phyloP scores from a whole-genome alignment of 1,139 yeast species.

The Torulaspora globosa region DNA sequence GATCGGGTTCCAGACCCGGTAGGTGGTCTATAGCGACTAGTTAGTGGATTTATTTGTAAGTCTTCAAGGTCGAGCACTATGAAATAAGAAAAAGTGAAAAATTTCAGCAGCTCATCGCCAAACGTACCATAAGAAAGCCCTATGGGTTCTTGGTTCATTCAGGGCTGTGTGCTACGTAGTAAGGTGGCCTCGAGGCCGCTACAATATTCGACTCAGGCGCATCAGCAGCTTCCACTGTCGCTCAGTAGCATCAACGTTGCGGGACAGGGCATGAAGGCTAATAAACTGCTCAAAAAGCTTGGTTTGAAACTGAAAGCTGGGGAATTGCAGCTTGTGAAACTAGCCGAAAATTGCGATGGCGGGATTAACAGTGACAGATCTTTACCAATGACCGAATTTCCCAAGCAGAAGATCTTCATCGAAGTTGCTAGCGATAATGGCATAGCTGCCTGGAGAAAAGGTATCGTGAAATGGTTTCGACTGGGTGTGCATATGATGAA shows the following conservation, averaged over 20 bases:
- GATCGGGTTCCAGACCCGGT: background rate
- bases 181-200: background rate
- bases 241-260: slow-evolving; percentile 10
- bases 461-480: slow-evolving; percentile 28
- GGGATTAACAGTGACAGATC: slow-evolving; percentile 21
- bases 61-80: background rate
- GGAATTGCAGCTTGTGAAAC: slow-evolving; percentile 13
- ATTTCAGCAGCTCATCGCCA: background rate
- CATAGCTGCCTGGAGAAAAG: slow-evolving; percentile 31
- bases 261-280: slow-evolving; percentile 13
- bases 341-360: slow-evolving; percentile 20
- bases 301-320: slow-evolving; percentile 10
- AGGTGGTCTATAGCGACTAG: background rate
- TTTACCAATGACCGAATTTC: slow-evolving; percentile 24
- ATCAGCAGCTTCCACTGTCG: slow-evolving; percentile 4
- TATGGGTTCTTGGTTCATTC: background rate
- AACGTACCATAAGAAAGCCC: background rate
- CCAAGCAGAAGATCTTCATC: slow-evolving; percentile 21
- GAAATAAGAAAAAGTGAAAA: slow-evolving; percentile 1
- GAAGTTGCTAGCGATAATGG: slow-evolving; percentile 21
- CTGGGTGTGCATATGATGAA: slow-evolving; percentile 25
- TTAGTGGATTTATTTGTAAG: background rate
- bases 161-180: slow-evolving; percentile 1
- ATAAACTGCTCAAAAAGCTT: slow-evolving; percentile 15
- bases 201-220: slow-evolving; percentile 3